A percentile compares a stretch with the other conserved stretches of the same genome.
Evolutionary conservation across 257 asterid species (phyloP).

Genomic region (Pogostemon cablin): DNA sequence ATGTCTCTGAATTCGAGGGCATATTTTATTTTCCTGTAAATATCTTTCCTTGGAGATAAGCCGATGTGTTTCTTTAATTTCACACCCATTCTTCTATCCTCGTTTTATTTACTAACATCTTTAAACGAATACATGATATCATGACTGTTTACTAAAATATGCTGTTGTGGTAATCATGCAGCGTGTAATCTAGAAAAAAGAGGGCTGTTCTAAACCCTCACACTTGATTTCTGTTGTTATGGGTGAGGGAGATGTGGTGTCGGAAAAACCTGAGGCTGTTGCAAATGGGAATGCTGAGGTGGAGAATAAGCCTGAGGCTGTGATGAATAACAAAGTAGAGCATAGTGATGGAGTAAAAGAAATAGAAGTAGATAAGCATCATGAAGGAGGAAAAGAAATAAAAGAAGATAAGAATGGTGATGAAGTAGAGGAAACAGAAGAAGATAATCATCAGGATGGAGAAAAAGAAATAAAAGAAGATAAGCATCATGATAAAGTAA

Average conservation of each 20-base stretch:
- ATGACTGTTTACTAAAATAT: background rate
- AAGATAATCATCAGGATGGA: constrained; percentile 31
- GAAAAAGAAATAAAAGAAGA: constrained; percentile 11
- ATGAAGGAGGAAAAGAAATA: constrained; percentile 26
- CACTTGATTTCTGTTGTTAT: constrained; percentile 35
- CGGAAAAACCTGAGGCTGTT: constrained; percentile 45
- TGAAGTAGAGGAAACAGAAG: constrained; percentile 25
- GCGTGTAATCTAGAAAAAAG: constrained; percentile 9
- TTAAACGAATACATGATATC: background rate
- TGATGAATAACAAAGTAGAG: constrained; percentile 23
- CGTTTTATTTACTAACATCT: background rate
- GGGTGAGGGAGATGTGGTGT: constrained; percentile 63
- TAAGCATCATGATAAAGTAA: constrained; percentile 23
- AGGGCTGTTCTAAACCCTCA: background rate
- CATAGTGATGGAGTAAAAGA: constrained; percentile 27
- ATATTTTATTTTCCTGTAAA: constrained; percentile 10
- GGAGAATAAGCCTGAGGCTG: constrained; percentile 20
- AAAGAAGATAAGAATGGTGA: constrained; percentile 33
- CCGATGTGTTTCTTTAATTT: background rate
- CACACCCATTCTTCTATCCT: background rate
- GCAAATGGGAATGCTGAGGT: constrained; percentile 45
- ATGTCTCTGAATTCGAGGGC: background rate
- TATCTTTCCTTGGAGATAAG: constrained; percentile 12
- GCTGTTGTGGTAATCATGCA: background rate
- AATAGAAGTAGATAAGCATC: constrained; percentile 32